A percentile compares a stretch with the other conserved stretches of the same genome.
phyloP scores from a whole-genome alignment of 176 grass and related monocot species.

The maize (Zea mays) region DNA sequence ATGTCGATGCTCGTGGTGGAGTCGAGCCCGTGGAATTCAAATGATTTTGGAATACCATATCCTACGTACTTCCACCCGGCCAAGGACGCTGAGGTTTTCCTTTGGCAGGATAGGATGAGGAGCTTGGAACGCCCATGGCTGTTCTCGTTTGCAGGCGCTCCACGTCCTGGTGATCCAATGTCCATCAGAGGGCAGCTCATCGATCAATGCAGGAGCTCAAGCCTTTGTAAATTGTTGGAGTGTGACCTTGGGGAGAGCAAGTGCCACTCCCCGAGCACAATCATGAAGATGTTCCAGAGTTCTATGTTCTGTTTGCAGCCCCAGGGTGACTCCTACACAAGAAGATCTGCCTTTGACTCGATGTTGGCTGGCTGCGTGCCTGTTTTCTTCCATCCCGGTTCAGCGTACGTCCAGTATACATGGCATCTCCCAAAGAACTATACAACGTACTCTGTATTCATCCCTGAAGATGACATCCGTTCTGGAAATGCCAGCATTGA shows the following conservation, averaged over 20 bases:
- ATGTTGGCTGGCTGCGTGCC: constrained; percentile 95
- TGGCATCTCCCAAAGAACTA: constrained; percentile 98
- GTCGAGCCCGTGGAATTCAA: constrained; percentile 90
- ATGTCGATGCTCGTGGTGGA: constrained; percentile 99
- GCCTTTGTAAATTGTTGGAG: constrained; percentile 73
- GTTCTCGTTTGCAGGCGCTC: constrained; percentile 93
- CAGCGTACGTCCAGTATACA: constrained; percentile 85
- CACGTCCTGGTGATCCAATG: constrained; percentile 78
- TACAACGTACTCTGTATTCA: constrained; percentile 87
- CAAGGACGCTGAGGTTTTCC: constrained; percentile 76
- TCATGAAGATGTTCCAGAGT: constrained; percentile 98
- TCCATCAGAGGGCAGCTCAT: constrained; percentile 88
- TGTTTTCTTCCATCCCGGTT: constrained; percentile 98
- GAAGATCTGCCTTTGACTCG: constrained; percentile 92
- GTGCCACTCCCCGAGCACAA: constrained; percentile 82
- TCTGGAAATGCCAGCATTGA: constrained; percentile 69
- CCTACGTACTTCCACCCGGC: constrained; percentile 96
- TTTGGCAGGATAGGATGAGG: constrained; percentile 96
- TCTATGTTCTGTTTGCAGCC: constrained; percentile 95
- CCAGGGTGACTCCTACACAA: constrained; percentile 91
- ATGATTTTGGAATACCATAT: constrained; percentile 90
- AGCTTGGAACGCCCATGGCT: constrained; percentile 72
- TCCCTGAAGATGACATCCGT: constrained; percentile 69
- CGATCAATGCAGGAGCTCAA: constrained; percentile 79
- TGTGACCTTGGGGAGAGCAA: constrained; percentile 97